Evolutionary conservation across 257 asterid species (phyloP), one percentile per base, ranked within the genome.

Genomic region (Apocynum venetum): DNA sequence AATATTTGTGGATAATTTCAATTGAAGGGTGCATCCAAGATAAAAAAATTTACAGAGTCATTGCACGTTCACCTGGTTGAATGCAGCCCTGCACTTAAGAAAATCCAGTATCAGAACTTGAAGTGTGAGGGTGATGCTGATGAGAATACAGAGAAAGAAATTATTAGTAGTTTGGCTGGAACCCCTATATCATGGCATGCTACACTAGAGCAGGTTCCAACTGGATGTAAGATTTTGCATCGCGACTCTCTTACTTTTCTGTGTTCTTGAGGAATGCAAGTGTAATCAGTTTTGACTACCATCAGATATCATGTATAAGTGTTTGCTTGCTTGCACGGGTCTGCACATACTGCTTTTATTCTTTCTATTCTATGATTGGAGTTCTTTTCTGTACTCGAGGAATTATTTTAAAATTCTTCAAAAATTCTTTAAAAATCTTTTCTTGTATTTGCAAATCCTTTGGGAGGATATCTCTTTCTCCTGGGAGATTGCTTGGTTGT

Each of bases 151-250:
- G 88, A 73, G 80, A 80, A 80, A 79, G 81, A 84, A 76, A 80
- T 82, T 72, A 72, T 86, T 40, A 93, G 94, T 87, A 82, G 84
- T 47, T 74, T 91, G 84, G 85, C 91, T 15, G 97, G 94, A 81
- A 77, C 89, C n/a, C 91, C 94, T 13, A 89, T 93, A 70, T 88
- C 98, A 12, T 95, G 99, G 99, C 98, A 93, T 89, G 79, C 97
- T 10, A 87, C 90, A 25, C 87, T 95, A 31, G 98, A 93, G 73
- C 93, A 95, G 87, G 96, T 95, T 83, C 98, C 99, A 12, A 76
- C 88, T 52, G 99, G 99, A 87, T 73, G 99, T 95, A 90, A 87
- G 93, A 2, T 49, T 49, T 68, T 66, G 57, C 14, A 15, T 48
- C 13, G 1, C 4, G 25, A 72, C 47, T 36, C 44, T 48, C 31